A percentile compares a stretch with the other conserved stretches of the same genome.
phyloP scores from a whole-genome alignment of 2,329 filamentous ascomycete genomes.

The Trichoderma cornu-damae region DNA sequence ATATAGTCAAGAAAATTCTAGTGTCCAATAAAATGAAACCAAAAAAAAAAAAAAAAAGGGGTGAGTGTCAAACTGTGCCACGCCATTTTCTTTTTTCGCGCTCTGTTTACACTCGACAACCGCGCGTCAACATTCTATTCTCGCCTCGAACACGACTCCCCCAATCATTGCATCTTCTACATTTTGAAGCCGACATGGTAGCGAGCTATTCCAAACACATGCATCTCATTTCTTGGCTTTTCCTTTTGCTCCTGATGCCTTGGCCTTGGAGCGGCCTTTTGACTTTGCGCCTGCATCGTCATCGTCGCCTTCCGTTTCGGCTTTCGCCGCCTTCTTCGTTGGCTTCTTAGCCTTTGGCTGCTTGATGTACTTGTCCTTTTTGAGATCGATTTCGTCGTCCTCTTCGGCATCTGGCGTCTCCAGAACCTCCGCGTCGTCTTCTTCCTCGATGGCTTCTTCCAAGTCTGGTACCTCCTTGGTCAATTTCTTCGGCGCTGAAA shows the following conservation, averaged over 20 bases:
- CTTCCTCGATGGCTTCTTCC: constrained; percentile 92
- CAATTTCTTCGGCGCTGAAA: constrained; percentile 65
- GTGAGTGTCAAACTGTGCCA: neutral
- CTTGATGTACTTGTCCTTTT: constrained; percentile 95
- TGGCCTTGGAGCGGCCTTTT: constrained; percentile 42
- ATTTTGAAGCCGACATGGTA: neutral
- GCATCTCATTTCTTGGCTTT: constrained; percentile 42
- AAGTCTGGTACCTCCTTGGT: constrained; percentile 80
- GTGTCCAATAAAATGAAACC: neutral
- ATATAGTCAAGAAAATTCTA: neutral
- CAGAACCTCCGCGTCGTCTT: constrained; percentile 65
- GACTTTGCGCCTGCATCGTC: constrained; percentile 48
- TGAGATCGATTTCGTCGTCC: constrained; percentile 74
- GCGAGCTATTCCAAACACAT: neutral
- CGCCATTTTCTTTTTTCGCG: neutral
- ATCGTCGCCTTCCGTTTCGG: constrained; percentile 47
- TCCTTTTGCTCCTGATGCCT: constrained; percentile 38
- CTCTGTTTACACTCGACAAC: neutral
- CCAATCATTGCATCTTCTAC: neutral
- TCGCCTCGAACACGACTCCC: neutral
- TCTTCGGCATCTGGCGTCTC: constrained; percentile 59
- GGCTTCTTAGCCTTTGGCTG: constrained; percentile 67
- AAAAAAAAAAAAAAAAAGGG: too few relatives aligned
- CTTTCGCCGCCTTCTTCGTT: constrained; percentile 36
- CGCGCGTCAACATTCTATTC: neutral